Percentiles rank a stretch among this genome's conserved stretches.
Evolutionary conservation across 2,329 filamentous ascomycete genomes (phyloP).

Genomic region (Claviceps purpurea): DNA sequence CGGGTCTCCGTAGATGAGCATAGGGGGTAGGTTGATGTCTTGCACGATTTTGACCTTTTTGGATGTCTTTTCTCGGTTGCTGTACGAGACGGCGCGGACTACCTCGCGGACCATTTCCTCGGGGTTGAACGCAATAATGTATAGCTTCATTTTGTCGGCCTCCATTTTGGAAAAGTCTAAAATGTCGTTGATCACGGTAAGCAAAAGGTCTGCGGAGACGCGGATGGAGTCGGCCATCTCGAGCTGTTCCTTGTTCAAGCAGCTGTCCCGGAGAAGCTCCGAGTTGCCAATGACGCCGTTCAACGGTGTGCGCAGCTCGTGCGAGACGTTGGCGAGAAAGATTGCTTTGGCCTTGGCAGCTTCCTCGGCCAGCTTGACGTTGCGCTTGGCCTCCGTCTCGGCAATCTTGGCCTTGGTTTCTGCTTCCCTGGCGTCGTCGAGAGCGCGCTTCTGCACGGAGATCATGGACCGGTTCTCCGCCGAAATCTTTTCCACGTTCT

Average conservation of each 20-base stretch:
- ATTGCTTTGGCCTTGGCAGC: slow-evolving; percentile 73
- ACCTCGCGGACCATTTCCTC: slow-evolving; percentile 55
- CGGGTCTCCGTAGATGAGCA: slow-evolving; percentile 56
- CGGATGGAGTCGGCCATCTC: slow-evolving; percentile 83
- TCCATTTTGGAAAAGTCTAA: slow-evolving; percentile 92
- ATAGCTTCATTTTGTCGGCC: slow-evolving; percentile 73
- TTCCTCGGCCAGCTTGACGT: slow-evolving; percentile 71
- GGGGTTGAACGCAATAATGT: slow-evolving; percentile 55
- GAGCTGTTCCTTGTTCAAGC: slow-evolving; percentile 60
- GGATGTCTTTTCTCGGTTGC: slow-evolving; percentile 49
- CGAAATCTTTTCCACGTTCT: slow-evolving; percentile 62
- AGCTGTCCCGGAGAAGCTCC: slow-evolving; percentile 66
- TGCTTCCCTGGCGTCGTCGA: slow-evolving; percentile 57
- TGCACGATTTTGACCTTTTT: slow-evolving; percentile 50
- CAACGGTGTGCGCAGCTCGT: slow-evolving; percentile 69
- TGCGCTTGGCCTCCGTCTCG: slow-evolving; percentile 62
- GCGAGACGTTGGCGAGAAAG: slow-evolving; percentile 67
- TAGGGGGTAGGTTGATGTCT: slow-evolving; percentile 61
- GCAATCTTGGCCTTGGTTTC: slow-evolving; percentile 66
- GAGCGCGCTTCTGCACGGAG: slow-evolving; percentile 58
- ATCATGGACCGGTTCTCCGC: slow-evolving; percentile 70
- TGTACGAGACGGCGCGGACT: slow-evolving; percentile 52
- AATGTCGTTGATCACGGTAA: slow-evolving; percentile 94
- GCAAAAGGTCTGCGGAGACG: slow-evolving; percentile 69
- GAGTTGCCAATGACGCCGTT: slow-evolving; percentile 85